phyloP scores from a whole-genome alignment of 208 protist species.

The Polymyxa betae region DNA sequence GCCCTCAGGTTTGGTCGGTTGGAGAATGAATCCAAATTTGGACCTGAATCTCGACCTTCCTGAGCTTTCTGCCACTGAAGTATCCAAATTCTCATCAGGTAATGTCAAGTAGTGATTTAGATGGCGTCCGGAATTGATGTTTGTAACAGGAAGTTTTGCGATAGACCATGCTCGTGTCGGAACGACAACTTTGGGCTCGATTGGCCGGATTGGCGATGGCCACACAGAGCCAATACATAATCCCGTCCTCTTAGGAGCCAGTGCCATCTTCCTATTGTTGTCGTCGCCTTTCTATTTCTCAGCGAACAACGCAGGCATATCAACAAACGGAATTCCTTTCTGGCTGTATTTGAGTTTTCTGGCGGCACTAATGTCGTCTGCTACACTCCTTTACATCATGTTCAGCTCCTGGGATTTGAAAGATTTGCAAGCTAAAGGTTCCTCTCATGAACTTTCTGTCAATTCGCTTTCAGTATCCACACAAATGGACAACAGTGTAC shows the following conservation, averaged over 20 bases:
- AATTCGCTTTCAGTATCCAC: too few species aligned
- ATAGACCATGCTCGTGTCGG: conserved; percentile 18
- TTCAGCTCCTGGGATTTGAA: conserved; percentile 40
- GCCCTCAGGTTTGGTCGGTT: too few species aligned
- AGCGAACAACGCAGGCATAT: not conserved
- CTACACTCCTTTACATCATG: not conserved
- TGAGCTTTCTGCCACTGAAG: not conserved
- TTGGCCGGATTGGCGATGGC: conserved; percentile 23
- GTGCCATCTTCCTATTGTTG: conserved; percentile 21
- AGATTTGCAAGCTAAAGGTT: too few species aligned
- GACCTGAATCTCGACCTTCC: too few species aligned
- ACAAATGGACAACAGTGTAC: too few species aligned
- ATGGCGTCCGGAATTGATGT: too few species aligned
- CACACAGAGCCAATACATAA: conserved; percentile 32
- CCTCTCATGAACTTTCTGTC: too few species aligned
- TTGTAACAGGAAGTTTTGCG: not conserved
- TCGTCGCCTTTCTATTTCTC: conserved; percentile 2
- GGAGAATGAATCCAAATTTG: too few species aligned
- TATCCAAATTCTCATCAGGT: not conserved
- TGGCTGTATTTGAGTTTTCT: conserved; percentile 6
- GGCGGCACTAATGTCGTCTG: not conserved
- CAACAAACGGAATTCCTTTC: not conserved
- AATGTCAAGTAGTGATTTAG: not conserved
- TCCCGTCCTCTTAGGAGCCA: not conserved
- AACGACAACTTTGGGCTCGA: not conserved